Conservation (phyloP, 495 filamentous ascomycete genomes). For the Xylaria curta region DNA sequence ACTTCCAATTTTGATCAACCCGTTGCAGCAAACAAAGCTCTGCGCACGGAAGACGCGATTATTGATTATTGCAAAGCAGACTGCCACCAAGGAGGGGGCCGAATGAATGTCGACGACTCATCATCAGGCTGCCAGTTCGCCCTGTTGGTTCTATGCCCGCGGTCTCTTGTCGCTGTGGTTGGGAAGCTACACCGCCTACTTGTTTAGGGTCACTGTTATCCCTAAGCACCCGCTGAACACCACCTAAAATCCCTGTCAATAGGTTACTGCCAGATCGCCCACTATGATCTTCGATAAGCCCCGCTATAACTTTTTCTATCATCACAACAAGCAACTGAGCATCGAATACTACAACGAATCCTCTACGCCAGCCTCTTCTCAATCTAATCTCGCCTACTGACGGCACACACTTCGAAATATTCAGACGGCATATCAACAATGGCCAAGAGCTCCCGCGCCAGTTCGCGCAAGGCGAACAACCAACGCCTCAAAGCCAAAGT, state of each 20-base stretch:
- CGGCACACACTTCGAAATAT: neutral
- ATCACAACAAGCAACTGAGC: neutral
- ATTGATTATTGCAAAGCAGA: constrained; percentile 11
- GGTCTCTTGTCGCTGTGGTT: constrained; percentile 20
- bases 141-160: neutral
- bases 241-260: neutral
- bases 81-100: neutral
- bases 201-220: constrained; percentile 3
- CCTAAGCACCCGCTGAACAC: neutral
- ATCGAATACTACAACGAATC: neutral
- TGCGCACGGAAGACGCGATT: neutral
- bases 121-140: constrained; percentile 5
- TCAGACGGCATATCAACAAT: constrained; percentile 52
- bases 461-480: constrained; percentile 77
- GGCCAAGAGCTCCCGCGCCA: constrained; percentile 83
- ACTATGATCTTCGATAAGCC: constrained; percentile 24
- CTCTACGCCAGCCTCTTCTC: neutral
- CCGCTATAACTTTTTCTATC: constrained; percentile 18
- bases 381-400: neutral
- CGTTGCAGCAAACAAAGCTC: constrained; percentile 6
- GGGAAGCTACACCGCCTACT: constrained; percentile 41
- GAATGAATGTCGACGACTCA: neutral
- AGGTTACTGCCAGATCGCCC: neutral
- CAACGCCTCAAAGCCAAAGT: constrained; percentile 74
- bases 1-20: neutral